Base-by-base conservation (phyloP, 2,329 filamentous ascomycete genomes). In the Fusarium sp. region DNA sequence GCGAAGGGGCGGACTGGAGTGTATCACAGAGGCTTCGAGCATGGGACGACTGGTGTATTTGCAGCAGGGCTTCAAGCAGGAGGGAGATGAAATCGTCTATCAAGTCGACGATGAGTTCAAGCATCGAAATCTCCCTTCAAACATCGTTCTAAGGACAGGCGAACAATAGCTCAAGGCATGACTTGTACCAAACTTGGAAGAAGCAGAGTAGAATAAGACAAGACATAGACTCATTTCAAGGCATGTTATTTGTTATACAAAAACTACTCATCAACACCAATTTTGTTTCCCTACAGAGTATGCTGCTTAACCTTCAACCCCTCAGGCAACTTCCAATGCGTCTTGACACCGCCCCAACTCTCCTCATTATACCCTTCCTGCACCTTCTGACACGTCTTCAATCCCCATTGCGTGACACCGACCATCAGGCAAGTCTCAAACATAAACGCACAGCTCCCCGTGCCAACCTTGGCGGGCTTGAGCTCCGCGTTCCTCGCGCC, bases 341-440 rank as follows among this genome's bases (percentile, higher is more conserved):
- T 82, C 75, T 85, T 85, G 48, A 91, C 77, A 0, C 83, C 83
- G 26, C 82, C 87, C 92, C 92, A 97, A 73, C 91, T 93, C 79
- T 96, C 90, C 54, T 88, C 86, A 72, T 87, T 93, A 72, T 95
- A 96, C 53, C 85, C 85, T 65, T 86, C 81, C 78, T 86, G 84
- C 13, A 85, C 80, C 74, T 84, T 85, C 64, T 78, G 74, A 51
- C 83, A 94, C 61, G 85, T 82, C 64, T 76, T 75, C 59, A 85
- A 75, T 2, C 88, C 89, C 88, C 88, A 91, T 55, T 89, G 85
- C 2, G 89, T 90, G 26, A 91, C 88, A 1, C 88, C 88, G 3
- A 91, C 82, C 86, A 91, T 89, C 51, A 90, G 70, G 52, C 82
- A 87, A 64, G 84, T 89, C 79, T 89, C 87, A 67, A 89, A 89